Percentiles rank a stretch among this genome's conserved stretches.
These are phyloP conservation scores for Kokia cookei DNA, from an alignment of 441 rosid species.

Conservation along the genomic window DNA sequence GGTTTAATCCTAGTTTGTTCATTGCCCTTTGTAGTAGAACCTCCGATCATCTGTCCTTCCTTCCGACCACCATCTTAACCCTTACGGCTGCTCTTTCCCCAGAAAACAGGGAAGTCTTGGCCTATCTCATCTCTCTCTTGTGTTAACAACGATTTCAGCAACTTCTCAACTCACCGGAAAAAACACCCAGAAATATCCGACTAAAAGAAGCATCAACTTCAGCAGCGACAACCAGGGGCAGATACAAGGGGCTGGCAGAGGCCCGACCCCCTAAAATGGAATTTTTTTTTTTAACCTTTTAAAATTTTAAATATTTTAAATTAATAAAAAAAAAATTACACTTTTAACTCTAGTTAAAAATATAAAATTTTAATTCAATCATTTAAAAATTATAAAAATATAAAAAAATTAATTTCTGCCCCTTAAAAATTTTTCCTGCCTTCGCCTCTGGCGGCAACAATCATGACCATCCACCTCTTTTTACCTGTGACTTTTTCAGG, in stretches of 20 bases:
- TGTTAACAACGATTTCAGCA: slow-evolving; percentile 12
- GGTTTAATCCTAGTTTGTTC: no score
- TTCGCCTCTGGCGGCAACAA: neutral
- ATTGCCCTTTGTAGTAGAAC: neutral
- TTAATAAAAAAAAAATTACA: no score
- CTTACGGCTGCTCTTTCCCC: slow-evolving; percentile 50
- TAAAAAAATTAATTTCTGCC: no score
- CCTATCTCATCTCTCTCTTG: slow-evolving; percentile 41
- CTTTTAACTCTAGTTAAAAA: no score
- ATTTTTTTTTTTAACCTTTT: no score
- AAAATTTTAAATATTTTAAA: no score
- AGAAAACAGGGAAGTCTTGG: slow-evolving; percentile 39
- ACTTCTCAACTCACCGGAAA: slow-evolving; percentile 1
- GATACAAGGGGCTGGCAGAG: no score
- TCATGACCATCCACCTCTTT: slow-evolving; percentile 37
- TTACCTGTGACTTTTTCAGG: slow-evolving; percentile 57
- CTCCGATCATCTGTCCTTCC: neutral
- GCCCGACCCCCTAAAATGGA: no score
- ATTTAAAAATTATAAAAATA: no score
- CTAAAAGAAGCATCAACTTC: neutral
- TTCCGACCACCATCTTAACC: slow-evolving; percentile 51
- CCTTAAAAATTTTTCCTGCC: no score
- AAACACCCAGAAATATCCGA: neutral
- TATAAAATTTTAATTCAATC: no score
- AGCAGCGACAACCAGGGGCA: neutral